These are phyloP conservation scores for Panicum virgatum DNA, from an alignment of 202 grass and related monocot genomes.

Conservation along the genomic window DNA sequence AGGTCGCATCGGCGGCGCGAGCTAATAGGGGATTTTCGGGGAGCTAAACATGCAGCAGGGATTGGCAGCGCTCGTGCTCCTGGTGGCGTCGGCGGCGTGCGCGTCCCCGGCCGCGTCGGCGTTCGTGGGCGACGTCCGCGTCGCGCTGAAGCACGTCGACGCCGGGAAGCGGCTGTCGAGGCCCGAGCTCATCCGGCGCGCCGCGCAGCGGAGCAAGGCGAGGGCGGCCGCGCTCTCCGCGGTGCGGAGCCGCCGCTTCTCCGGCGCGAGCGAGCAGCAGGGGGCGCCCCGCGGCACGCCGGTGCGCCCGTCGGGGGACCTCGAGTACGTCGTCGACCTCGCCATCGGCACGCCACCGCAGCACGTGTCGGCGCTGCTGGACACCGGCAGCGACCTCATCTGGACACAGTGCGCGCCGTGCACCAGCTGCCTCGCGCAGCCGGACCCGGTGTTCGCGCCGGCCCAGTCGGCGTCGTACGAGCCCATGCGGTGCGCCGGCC, in stretches of 20 bases:
- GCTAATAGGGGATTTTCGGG: neutral
- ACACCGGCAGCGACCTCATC: slow-evolving; percentile 85
- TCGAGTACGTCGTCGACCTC: slow-evolving; percentile 46
- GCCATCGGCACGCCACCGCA: slow-evolving; percentile 55
- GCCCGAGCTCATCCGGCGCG: slow-evolving; percentile 48
- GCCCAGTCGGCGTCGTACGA: slow-evolving; percentile 53
- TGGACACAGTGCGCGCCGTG: slow-evolving; percentile 87
- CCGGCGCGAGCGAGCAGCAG: neutral
- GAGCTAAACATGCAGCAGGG: slow-evolving; percentile 17
- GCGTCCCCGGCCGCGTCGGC: neutral
- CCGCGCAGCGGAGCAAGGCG: slow-evolving; percentile 50
- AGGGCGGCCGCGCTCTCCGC: slow-evolving; percentile 49
- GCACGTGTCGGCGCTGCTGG: slow-evolving; percentile 47
- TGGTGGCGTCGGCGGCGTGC: slow-evolving; percentile 16
- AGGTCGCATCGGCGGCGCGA: neutral
- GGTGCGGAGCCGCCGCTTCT: neutral
- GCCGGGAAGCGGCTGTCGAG: slow-evolving; percentile 49
- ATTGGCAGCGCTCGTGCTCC: slow-evolving; percentile 15
- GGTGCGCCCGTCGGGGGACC: slow-evolving; percentile 44
- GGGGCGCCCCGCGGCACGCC: slow-evolving; percentile 19
- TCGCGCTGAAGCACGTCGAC: slow-evolving; percentile 63
- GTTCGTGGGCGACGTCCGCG: slow-evolving; percentile 32
- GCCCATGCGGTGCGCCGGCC: slow-evolving; percentile 46
- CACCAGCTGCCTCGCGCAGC: slow-evolving; percentile 51
- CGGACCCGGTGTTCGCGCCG: slow-evolving; percentile 50